phyloP scores from a whole-genome alignment of 306 rosid species.

The Inga laurina region DNA sequence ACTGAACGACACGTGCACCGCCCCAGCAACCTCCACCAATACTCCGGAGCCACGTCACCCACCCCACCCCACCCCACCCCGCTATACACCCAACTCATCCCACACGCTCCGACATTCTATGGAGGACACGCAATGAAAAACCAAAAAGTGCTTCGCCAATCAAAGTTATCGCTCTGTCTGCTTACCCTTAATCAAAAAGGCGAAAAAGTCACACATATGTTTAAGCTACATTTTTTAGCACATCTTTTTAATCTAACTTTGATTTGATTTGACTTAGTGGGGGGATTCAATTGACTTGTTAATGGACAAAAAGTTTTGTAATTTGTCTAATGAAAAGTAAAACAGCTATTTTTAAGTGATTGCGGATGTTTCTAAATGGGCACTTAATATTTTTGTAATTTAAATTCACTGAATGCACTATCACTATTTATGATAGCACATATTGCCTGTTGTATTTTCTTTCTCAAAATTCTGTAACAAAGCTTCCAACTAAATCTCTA shows the following conservation, averaged over 20 bases:
- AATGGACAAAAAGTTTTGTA: too few species aligned
- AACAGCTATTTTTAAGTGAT: too few species aligned
- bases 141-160: background rate
- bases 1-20: constrained; percentile 16
- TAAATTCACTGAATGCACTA: too few species aligned
- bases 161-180: background rate
- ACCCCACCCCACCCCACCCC: background rate
- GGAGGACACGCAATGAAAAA: background rate
- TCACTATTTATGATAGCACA: too few species aligned
- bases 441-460: too few species aligned
- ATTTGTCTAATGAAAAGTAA: too few species aligned
- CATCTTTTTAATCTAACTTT: background rate
- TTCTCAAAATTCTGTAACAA: too few species aligned
- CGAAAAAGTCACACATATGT: background rate
- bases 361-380: too few species aligned
- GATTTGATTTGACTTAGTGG: background rate
- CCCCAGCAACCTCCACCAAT: background rate
- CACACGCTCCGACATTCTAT: background rate
- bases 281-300: too few species aligned
- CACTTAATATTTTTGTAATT: too few species aligned
- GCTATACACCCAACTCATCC: background rate
- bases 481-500: too few species aligned
- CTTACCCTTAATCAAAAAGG: background rate
- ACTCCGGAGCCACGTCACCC: background rate
- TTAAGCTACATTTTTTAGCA: background rate